Evolutionary conservation across 106 monocot species (phyloP).

Genomic region (Dendrobium catenatum): DNA sequence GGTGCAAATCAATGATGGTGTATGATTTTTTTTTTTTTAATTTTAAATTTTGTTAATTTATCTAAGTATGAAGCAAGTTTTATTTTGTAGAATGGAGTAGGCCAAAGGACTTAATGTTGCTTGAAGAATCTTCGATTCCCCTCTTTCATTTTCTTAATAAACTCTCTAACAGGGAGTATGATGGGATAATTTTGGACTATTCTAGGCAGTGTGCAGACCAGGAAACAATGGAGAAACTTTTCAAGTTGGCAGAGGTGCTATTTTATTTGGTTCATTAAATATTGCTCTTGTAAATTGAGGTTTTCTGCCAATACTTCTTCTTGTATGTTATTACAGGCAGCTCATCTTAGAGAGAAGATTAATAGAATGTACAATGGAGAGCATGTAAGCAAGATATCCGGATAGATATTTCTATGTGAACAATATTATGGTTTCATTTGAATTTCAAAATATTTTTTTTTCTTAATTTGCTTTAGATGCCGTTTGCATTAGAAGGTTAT

Average conservation of each 20-base stretch:
- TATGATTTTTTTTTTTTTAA: constrained; percentile 22
- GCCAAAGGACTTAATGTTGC: background rate
- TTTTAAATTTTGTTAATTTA: background rate
- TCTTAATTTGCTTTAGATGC: background rate
- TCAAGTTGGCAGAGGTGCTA: constrained; percentile 24
- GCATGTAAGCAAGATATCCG: constrained; percentile 8
- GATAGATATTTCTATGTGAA: background rate
- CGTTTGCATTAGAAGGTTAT: background rate
- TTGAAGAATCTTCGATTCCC: background rate
- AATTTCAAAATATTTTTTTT: background rate
- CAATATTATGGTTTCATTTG: background rate
- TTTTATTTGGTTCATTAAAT: background rate
- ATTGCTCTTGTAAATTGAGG: background rate
- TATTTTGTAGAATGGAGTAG: background rate
- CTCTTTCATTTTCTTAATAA: constrained; percentile 3
- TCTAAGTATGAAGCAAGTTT: background rate
- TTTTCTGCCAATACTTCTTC: background rate
- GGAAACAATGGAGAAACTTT: constrained; percentile 21
- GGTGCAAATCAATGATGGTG: constrained; percentile 92
- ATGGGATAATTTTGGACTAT: constrained; percentile 22
- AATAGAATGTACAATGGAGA: constrained; percentile 24
- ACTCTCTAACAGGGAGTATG: constrained; percentile 15
- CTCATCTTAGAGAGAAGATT: constrained; percentile 20
- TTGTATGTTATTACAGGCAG: constrained; percentile 16
- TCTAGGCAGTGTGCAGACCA: constrained; percentile 12